phyloP scores from a whole-genome alignment of 345 rosid genomes.

The Gossypium rotundifolium region DNA sequence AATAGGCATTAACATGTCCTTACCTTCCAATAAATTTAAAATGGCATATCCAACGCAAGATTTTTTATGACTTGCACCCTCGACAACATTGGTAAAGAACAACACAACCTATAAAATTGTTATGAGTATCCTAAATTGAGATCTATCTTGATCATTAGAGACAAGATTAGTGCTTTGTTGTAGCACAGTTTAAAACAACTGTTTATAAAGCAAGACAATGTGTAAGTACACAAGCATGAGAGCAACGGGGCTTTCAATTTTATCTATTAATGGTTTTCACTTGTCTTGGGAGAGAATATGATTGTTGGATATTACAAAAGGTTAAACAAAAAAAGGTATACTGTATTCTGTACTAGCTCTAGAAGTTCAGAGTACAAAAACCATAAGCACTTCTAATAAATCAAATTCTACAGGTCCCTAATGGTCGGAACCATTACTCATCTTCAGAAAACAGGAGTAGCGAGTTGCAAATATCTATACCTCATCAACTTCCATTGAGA shows the following conservation, averaged over 20 bases:
- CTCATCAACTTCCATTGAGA: conserved; percentile 50
- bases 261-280: neutral
- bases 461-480: conserved; percentile 21
- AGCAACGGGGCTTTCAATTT: neutral
- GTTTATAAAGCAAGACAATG: neutral
- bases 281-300: neutral
- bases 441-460: neutral
- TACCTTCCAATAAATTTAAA: neutral
- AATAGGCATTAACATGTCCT: neutral
- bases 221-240: neutral
- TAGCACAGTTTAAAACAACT: neutral
- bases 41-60: neutral
- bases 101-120: neutral
- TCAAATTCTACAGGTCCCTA: neutral
- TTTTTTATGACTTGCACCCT: neutral
- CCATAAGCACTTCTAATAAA: neutral
- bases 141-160: neutral
- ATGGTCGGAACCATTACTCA: neutral
- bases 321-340: neutral
- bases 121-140: neutral
- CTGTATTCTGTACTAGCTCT: neutral
- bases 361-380: neutral
- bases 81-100: neutral
- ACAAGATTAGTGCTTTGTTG: neutral
- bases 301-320: neutral